These are phyloP conservation scores for Anthracocystis panici-leucophaei DNA, from an alignment of 1,284 basidiomycete genomes.

Conservation along the genomic window DNA sequence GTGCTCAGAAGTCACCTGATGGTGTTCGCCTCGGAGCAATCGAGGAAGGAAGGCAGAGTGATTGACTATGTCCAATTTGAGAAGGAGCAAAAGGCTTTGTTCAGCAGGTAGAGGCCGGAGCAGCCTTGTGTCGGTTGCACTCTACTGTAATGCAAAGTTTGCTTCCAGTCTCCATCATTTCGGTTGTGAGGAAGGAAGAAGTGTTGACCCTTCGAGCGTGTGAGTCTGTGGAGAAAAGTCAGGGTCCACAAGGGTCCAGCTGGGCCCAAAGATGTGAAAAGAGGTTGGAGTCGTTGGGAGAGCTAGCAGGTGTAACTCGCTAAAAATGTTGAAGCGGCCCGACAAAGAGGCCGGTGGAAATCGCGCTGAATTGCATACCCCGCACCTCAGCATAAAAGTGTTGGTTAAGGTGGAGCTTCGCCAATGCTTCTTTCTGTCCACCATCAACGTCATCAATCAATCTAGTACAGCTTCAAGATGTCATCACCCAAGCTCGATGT, in stretches of 20 bases:
- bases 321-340: constrained; percentile 20
- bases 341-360: constrained; percentile 18
- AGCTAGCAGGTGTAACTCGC: constrained; percentile 31
- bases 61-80: constrained; percentile 29
- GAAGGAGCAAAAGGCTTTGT: constrained; percentile 34
- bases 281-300: neutral
- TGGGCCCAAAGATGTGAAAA: constrained; percentile 10
- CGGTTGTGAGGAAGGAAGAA: neutral
- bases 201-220: neutral
- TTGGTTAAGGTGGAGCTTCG: neutral
- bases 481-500: constrained; percentile 28
- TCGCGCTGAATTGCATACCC: constrained; percentile 5
- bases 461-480: constrained; percentile 11
- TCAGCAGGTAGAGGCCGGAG: constrained; percentile 2
- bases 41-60: constrained; percentile 27
- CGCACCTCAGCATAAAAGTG: constrained; percentile 3
- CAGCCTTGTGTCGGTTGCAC: neutral
- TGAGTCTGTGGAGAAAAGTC: neutral
- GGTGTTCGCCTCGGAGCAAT: constrained; percentile 34
- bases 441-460: constrained; percentile 8
- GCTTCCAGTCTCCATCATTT: neutral
- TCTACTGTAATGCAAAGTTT: neutral
- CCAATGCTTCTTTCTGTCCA: neutral
- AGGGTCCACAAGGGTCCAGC: constrained; percentile 9
- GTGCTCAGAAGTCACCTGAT: constrained; percentile 41